phyloP scores from a whole-genome alignment of 176 grass and related monocot species.

The Aegilops bicornis region DNA sequence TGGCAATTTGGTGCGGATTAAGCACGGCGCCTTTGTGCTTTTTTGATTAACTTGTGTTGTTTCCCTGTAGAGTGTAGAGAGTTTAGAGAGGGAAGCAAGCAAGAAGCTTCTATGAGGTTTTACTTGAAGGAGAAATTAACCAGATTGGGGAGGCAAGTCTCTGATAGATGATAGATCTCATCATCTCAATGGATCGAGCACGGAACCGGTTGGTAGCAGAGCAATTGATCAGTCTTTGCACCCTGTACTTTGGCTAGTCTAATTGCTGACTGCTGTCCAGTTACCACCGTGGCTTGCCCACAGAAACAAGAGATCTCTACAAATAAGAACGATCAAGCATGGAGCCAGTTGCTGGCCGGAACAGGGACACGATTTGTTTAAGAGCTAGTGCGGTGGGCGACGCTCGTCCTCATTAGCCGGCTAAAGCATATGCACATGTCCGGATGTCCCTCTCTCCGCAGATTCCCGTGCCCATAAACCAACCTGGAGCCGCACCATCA shows the following conservation, averaged over 20 bases:
- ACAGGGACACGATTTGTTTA: neutral
- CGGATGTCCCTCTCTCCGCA: neutral
- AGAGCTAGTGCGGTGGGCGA: neutral
- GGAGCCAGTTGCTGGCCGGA: neutral
- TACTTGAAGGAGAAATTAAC: neutral
- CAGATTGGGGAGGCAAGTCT: neutral
- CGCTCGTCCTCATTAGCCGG: conserved; percentile 6
- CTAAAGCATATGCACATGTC: neutral
- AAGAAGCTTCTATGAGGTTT: neutral
- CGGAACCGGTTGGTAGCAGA: neutral
- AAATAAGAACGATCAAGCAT: neutral
- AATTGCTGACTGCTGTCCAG: neutral
- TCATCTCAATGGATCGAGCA: neutral
- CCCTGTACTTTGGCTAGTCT: neutral
- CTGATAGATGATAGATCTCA: neutral
- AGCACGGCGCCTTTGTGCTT: neutral
- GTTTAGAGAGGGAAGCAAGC: neutral
- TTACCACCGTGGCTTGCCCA: neutral
- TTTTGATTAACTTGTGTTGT: neutral
- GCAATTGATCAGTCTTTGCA: neutral
- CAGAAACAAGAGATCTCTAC: neutral
- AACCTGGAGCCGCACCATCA: conserved; percentile 8
- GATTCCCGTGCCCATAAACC: neutral
- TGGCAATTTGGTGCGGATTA: neutral
- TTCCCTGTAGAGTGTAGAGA: too few species aligned